These are phyloP conservation scores for Trametes pubescens DNA, from an alignment of 1,284 basidiomycete species.

Conservation along the genomic window DNA sequence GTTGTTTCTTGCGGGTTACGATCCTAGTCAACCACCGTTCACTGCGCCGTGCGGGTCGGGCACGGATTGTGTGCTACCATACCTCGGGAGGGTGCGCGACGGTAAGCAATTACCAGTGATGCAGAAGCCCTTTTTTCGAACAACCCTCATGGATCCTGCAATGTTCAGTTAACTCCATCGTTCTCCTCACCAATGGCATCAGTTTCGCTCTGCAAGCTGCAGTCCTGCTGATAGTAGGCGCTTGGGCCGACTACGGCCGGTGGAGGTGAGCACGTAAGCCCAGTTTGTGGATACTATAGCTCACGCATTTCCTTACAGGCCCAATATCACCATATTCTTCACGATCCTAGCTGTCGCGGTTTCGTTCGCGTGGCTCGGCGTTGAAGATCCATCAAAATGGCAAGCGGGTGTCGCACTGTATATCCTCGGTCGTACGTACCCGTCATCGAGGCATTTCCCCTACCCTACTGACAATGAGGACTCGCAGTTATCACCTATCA, in stretches of 20 bases:
- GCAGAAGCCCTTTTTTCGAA: neutral
- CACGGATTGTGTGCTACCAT: conserved; percentile 70
- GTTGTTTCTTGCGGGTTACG: conserved; percentile 74
- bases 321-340: conserved; percentile 82
- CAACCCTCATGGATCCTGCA: neutral
- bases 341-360: conserved; percentile 73
- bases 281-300: neutral
- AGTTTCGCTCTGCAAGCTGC: conserved; percentile 78
- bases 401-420: conserved; percentile 74
- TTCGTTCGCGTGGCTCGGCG: conserved; percentile 81
- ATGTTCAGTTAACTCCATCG: conserved; percentile 74
- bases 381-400: conserved; percentile 74
- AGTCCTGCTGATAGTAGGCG: conserved; percentile 69
- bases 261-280: conserved; percentile 61
- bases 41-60: conserved; percentile 55
- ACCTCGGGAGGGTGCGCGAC: conserved; percentile 67
- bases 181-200: conserved; percentile 79
- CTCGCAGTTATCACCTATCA: conserved; percentile 79
- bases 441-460: neutral
- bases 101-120: conserved; percentile 57
- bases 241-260: conserved; percentile 81
- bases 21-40: conserved; percentile 65
- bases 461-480: neutral
- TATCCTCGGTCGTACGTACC: conserved; percentile 71
- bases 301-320: conserved; percentile 47